phyloP scores from a whole-genome alignment of 352 stramenopile genomes.

The Phytophthora agathidicida region DNA sequence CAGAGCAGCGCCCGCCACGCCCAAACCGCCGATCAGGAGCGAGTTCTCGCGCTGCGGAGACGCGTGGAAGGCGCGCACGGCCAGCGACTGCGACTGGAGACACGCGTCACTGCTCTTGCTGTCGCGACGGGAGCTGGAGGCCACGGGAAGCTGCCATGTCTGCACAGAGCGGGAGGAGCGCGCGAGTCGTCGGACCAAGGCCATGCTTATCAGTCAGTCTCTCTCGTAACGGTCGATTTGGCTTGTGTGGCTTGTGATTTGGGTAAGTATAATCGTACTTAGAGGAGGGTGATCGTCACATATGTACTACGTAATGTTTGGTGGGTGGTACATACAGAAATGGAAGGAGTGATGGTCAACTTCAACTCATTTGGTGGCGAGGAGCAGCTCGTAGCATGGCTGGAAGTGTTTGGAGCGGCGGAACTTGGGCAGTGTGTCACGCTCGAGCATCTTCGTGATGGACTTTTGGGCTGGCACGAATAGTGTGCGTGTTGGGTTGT shows the following conservation, averaged over 20 bases:
- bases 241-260: conserved; percentile 3
- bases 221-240: neutral
- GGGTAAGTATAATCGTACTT: conserved; percentile 10
- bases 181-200: conserved; percentile 36
- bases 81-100: conserved; percentile 7
- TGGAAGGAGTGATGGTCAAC: neutral
- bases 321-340: neutral
- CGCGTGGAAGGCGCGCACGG: conserved; percentile 66
- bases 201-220: no score
- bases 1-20: conserved; percentile 72
- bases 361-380: conserved; percentile 12
- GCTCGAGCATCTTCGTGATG: conserved; percentile 82
- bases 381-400: conserved; percentile 45
- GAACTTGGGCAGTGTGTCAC: conserved; percentile 79
- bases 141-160: conserved; percentile 14
- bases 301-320: neutral
- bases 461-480: conserved; percentile 64
- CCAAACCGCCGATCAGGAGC: conserved; percentile 67
- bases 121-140: neutral
- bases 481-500: conserved; percentile 61
- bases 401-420: conserved; percentile 69
- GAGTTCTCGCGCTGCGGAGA: conserved; percentile 68
- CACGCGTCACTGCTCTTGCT: neutral
- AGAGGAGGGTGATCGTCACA: neutral
- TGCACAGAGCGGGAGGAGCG: conserved; percentile 22